Base-by-base conservation (phyloP, 2,329 filamentous ascomycete genomes). In the Pestalotiopsis fici region DNA sequence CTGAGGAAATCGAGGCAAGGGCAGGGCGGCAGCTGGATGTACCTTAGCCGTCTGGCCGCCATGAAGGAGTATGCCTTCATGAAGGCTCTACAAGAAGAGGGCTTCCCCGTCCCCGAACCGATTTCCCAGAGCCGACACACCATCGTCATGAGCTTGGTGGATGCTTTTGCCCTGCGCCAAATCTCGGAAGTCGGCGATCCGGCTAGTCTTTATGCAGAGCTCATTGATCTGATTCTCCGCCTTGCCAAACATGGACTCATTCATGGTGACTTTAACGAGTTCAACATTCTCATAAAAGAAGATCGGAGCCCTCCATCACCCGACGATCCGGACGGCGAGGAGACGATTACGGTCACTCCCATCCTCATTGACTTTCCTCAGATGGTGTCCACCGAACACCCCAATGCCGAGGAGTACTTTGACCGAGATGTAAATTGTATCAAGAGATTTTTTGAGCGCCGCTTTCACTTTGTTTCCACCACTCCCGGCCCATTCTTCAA, bases 231-330 rank as follows among this genome's bases (percentile, higher is more conserved):
- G 73, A 94, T 99, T 66, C 83, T 99, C 56, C 88, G 90, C 31
- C 85, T 99, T 54, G 95, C 96, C 5, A 89, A 89, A 69, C 90
- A 95, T 72, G 96, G 96, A 6, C 83, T 99, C 60, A 99, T 99
- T 69, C 96, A 99, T 77, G 96, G 96, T 69, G 96, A 99, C 78
- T 99, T 97, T 83, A 99, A 99, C 83, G 97, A 99, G 80, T 99
- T 99, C 86, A 99, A 99, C 79, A 95, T 99, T 71, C 84, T 99
- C 39, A 90, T 99, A 78, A 94, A 96, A 77, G 95, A 98, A 78
- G 88, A 85, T 66, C 65, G 67, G n/a, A 62, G 47, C 6, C 56
- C 66, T 3, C 47, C 67, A 12, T 23, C 25, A 9, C 18, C 59
- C 11, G 68, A 67, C 21, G 35, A 63, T 31, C 47, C 50, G 18